phyloP scores from a whole-genome alignment of 805 yeast genomes.

The Ogataea paraovalis region DNA sequence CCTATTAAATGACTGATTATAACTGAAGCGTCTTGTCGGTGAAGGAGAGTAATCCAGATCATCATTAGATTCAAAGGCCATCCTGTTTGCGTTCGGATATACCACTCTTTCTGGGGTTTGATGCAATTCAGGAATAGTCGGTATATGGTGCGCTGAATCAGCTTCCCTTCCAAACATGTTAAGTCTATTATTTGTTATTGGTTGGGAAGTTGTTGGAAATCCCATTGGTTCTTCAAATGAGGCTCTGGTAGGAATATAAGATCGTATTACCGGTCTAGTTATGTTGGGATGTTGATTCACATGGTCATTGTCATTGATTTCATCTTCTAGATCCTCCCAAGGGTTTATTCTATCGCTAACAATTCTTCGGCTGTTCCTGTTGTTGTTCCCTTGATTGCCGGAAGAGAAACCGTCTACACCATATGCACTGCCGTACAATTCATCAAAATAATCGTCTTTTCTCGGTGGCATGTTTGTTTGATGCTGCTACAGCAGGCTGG shows the following conservation, averaged over 20 bases:
- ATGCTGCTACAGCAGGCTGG: no score
- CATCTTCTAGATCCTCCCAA: conserved; percentile 6
- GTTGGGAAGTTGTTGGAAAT: conserved; percentile 4
- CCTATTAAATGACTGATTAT: conserved; percentile 18
- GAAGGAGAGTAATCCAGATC: conserved; percentile 10
- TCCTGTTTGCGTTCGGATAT: conserved; percentile 3
- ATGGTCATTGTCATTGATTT: neutral
- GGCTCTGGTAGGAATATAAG: conserved; percentile 4
- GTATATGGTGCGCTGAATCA: neutral
- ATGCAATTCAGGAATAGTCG: neutral
- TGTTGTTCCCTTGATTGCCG: neutral
- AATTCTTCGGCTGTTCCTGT: neutral
- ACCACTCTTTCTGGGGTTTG: conserved; percentile 8
- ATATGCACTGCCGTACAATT: neutral
- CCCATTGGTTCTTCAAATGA: conserved; percentile 12
- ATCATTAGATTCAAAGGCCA: conserved; percentile 5
- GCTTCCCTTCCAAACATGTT: neutral
- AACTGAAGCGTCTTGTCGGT: conserved; percentile 13
- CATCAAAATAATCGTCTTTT: neutral
- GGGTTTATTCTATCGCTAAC: conserved; percentile 5
- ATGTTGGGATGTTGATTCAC: neutral
- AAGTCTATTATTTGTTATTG: no score
- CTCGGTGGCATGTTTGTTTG: neutral
- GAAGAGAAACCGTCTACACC: neutral
- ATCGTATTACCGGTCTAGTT: neutral